A percentile compares a stretch with the other conserved stretches of the same genome.
Conservation (phyloP, 1,284 basidiomycete genomes). For the Ustilago cynodontis region DNA sequence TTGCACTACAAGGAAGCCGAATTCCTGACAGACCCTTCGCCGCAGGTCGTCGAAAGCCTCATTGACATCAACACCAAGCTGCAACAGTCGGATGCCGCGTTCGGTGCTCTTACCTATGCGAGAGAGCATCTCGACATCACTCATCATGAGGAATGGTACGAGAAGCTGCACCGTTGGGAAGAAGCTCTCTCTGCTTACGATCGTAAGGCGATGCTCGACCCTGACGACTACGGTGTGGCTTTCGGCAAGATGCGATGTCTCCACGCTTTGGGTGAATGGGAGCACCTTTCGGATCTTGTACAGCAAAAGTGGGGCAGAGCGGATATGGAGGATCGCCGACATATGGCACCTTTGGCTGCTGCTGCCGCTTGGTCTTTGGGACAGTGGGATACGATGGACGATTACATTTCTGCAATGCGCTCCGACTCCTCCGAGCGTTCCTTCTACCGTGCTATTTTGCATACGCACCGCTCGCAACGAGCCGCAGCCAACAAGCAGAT, state of each 20-base stretch:
- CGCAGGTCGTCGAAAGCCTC: slow-evolving; percentile 87
- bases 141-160: slow-evolving; percentile 97
- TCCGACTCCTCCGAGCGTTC: slow-evolving; percentile 91
- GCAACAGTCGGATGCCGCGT: slow-evolving; percentile 77
- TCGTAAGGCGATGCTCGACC: slow-evolving; percentile 78
- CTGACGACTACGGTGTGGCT: slow-evolving; percentile 75
- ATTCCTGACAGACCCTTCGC: slow-evolving; percentile 89
- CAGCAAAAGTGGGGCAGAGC: slow-evolving; percentile 90
- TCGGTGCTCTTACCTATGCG: slow-evolving; percentile 67
- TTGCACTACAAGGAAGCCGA: slow-evolving; percentile 99
- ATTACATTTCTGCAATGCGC: slow-evolving; percentile 95
- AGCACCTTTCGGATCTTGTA: slow-evolving; percentile 86
- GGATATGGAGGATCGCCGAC: slow-evolving; percentile 83
- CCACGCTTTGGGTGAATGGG: slow-evolving; percentile 98
- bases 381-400: slow-evolving; percentile 99
- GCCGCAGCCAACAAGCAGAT: slow-evolving; percentile 90
- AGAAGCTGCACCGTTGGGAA: slow-evolving; percentile 95
- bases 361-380: slow-evolving; percentile 96
- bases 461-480: slow-evolving; percentile 96
- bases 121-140: slow-evolving; percentile 76
- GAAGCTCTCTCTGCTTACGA: slow-evolving; percentile 91
- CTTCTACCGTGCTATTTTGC: slow-evolving; percentile 95
- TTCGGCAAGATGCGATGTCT: slow-evolving; percentile 92
- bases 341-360: slow-evolving; percentile 95
- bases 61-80: slow-evolving; percentile 98